Base-by-base conservation (phyloP, 176 grass and related monocot genomes). In the Eleusine indica region DNA sequence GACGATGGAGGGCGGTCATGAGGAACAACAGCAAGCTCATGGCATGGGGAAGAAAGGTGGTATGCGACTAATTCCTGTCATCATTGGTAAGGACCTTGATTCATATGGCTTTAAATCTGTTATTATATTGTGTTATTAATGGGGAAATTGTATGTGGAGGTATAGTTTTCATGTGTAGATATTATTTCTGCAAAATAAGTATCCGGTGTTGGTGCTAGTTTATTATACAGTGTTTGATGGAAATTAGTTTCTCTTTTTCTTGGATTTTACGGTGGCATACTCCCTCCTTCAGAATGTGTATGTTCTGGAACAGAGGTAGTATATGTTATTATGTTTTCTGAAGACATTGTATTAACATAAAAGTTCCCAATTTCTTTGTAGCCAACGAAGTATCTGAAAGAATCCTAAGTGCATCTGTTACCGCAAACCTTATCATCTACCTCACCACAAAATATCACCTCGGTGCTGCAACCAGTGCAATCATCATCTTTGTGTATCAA, bases 391-490 rank as follows among this genome's bases (percentile, higher is more conserved):
- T 86, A 5, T 67, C 80, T 35, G 83, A 86, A 37, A 56, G 66
- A 79, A 81, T 86, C 6, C 63, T 76, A 47, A 90, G 54, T 38
- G 11, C 48, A 38, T 80, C 66, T 53, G 78, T 86, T 16, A 48
- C 39, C 4, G 52, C 78, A 44, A 90, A 82, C 52, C 76, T 90
- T 35, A 82, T 86, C 19, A 73, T 90, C 21, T 90, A 90, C 79
- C 88, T 90, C 8, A 86, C 73, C 17, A 66, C 58, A 15, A 81
- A 83, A 35, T 90, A 90, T 71, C 79, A 86, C 79, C 69, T 90
- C 10, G 61, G 52, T 21, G 28, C 67, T 52, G 83, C 73, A 49
- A 78, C 42, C 11, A 76, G 71, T 47, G 65, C 78, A 4, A 82
- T 70, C 44, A 40, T 82, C 29, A 49, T 90, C 56, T 90, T 90